Evolutionary conservation across 352 stramenopile genomes (phyloP).

Genomic region (Pythium utonaiense): DNA sequence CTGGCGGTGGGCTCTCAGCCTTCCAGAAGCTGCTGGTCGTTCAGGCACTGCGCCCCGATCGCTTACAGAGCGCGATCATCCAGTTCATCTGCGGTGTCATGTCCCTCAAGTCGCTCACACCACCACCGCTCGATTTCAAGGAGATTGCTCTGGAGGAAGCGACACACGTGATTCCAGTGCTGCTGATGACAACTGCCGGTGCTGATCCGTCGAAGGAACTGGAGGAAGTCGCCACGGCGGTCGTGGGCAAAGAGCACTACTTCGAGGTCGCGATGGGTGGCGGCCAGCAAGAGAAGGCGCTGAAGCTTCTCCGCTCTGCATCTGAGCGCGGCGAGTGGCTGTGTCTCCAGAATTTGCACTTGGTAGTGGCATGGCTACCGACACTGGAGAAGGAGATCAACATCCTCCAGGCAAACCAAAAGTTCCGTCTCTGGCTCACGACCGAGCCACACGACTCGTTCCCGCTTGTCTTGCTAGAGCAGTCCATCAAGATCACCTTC

Average conservation of each 20-base stretch:
- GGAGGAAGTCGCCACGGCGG: slow-evolving; percentile 83
- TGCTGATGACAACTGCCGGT: slow-evolving; percentile 92
- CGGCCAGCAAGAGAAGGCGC: slow-evolving; percentile 90
- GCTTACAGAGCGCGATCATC: slow-evolving; percentile 86
- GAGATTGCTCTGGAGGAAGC: slow-evolving; percentile 62
- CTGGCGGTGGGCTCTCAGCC: slow-evolving; percentile 52
- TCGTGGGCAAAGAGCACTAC: slow-evolving; percentile 89
- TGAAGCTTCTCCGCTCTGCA: slow-evolving; percentile 75
- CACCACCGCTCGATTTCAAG: slow-evolving; percentile 77
- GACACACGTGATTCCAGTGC: slow-evolving; percentile 73
- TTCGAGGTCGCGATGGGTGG: slow-evolving; percentile 94
- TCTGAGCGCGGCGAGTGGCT: slow-evolving; percentile 90
- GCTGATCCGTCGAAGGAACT: slow-evolving; percentile 93
- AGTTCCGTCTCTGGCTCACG: slow-evolving; percentile 95
- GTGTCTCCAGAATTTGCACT: slow-evolving; percentile 95
- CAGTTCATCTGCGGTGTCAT: slow-evolving; percentile 89
- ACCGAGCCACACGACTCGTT: slow-evolving; percentile 91
- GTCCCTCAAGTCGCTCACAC: slow-evolving; percentile 84
- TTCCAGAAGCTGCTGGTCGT: slow-evolving; percentile 94
- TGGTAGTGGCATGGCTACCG: slow-evolving; percentile 93
- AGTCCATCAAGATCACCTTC: slow-evolving; percentile 94
- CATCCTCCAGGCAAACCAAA: slow-evolving; percentile 55
- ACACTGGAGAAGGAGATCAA: slow-evolving; percentile 90
- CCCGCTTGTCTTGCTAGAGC: slow-evolving; percentile 88
- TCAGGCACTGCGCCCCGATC: slow-evolving; percentile 88